Evolutionary conservation across 345 rosid genomes (phyloP).

Genomic region (Brassica carinata): DNA sequence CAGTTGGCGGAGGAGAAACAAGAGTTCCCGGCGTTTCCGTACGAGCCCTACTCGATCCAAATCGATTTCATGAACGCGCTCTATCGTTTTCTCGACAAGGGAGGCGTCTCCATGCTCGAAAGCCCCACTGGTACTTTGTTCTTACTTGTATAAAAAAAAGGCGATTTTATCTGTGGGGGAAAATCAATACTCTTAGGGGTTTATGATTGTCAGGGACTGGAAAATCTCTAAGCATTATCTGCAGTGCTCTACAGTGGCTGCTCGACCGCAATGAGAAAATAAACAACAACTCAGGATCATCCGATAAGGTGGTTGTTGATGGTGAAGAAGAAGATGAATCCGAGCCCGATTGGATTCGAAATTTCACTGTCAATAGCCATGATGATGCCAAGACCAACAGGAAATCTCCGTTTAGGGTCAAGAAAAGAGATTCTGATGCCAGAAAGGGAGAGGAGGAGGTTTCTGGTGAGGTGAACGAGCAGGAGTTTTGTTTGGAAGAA

Average conservation of each 20-base stretch:
- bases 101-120: slow-evolving; percentile 96
- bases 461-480: slow-evolving; percentile 47
- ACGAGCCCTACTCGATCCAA: slow-evolving; percentile 77
- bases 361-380: slow-evolving; percentile 44
- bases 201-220: slow-evolving; percentile 65
- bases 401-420: slow-evolving; percentile 28
- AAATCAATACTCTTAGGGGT: not conserved
- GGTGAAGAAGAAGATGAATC: not conserved
- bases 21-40: slow-evolving; percentile 75
- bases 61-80: slow-evolving; percentile 83
- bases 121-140: slow-evolving; percentile 76
- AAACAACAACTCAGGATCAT: slow-evolving; percentile 31
- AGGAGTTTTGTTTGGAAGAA: slow-evolving; percentile 77
- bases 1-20: slow-evolving; percentile 16
- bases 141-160: not conserved
- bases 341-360: slow-evolving; percentile 86
- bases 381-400: slow-evolving; percentile 42
- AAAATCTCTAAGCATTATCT: slow-evolving; percentile 85
- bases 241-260: slow-evolving; percentile 84
- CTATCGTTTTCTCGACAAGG: slow-evolving; percentile 69
- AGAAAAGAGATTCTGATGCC: not conserved
- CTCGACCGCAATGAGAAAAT: slow-evolving; percentile 56
- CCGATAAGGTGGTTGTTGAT: slow-evolving; percentile 19
- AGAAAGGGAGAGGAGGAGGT: slow-evolving; percentile 17
- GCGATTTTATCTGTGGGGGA: too few relatives aligned